Evolutionary conservation across 2,329 filamentous ascomycete species (phyloP).

Genomic region (Hortaea sp.): DNA sequence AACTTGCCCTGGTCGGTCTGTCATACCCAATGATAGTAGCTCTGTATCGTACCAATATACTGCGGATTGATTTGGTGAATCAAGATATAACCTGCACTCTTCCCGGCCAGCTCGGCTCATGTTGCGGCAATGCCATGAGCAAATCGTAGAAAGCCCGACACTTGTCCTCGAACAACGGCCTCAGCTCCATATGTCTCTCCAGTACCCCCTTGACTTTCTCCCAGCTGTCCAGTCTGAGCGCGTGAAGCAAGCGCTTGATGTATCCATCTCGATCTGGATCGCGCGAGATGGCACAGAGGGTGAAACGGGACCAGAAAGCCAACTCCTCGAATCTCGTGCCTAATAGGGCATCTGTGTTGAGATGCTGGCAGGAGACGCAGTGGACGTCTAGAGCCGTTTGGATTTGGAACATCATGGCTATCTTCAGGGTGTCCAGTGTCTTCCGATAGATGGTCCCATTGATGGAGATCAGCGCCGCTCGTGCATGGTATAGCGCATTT

Average conservation of each 20-base stretch:
- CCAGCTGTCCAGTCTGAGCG: slow-evolving; percentile 3
- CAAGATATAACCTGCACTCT: background rate
- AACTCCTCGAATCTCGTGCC: slow-evolving; percentile 14
- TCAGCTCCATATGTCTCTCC: slow-evolving; percentile 2
- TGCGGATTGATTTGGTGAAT: too few species aligned
- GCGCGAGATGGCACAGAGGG: slow-evolving; percentile 13
- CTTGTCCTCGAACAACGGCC: slow-evolving; percentile 1
- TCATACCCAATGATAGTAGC: too few species aligned
- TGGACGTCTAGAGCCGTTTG: slow-evolving; percentile 10
- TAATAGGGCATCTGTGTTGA: slow-evolving; percentile 9
- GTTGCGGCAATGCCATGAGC: background rate
- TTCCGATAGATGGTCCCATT: slow-evolving; percentile 5
- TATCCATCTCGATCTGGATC: slow-evolving; percentile 6
- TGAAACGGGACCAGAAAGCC: slow-evolving; percentile 13
- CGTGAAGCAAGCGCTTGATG: slow-evolving; percentile 2
- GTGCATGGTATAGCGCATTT: slow-evolving; percentile 11
- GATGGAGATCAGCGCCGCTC: slow-evolving; percentile 11
- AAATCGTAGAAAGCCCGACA: background rate
- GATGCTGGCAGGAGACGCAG: slow-evolving; percentile 9
- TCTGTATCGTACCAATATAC: too few species aligned
- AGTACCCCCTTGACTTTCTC: slow-evolving; percentile 3
- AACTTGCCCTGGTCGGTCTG: too few species aligned
- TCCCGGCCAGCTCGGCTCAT: background rate
- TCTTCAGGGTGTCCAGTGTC: slow-evolving; percentile 3
- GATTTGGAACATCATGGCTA: slow-evolving; percentile 4